Evolutionary conservation across 495 filamentous ascomycete species (phyloP), one percentile per base, ranked within the genome.

Genomic region (Beverwykella pulmonaria): DNA sequence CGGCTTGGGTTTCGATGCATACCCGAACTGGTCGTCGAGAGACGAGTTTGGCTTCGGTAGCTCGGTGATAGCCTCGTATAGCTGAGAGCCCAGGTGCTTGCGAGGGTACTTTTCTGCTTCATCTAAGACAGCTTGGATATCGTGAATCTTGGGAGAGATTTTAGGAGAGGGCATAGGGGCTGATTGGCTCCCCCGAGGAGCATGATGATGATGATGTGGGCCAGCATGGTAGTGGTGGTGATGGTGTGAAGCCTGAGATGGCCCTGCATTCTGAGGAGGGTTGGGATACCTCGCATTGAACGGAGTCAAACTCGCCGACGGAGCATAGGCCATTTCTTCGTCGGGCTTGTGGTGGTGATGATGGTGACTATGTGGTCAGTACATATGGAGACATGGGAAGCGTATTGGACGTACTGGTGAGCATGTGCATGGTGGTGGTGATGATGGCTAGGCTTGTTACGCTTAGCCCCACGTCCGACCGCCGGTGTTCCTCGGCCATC

Each of bases 51-150:
- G 78, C 50, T 79, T 78, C 39, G 74, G 84, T 63, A 76, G 79
- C 63, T 70, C 81, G 54, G 83, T 81, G 59, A 69, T 79, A 47
- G 81, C 79, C 29, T 79, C 80, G 74, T 82, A 90, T 67, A 79
- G 81, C 67, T 82, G 87, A 69, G 78, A 96, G 69, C 92, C 92
- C 12, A 97, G 84, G 70, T 97, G 92, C n/a, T 83, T 81, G 2
- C 92, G 89, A 3, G 90, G 88, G 9, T 86, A 82, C 55, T 89
- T 76, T 1, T 86, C 82, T 12, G 93, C 85, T 34, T 82, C 86
- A 5, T 91, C 83, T 26, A 95, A 71, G 1, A 96, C 81, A 0
- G 82, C 81, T 66, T 90, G 82, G 2, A 83, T 85, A 54, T 92
- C 83, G 17, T 80, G 82, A 5, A 80, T 83, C 47, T 83, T 86